These are phyloP conservation scores for Tricholoma sp. DNA, from an alignment of 768 basidiomycete species.

Conservation along the genomic window DNA sequence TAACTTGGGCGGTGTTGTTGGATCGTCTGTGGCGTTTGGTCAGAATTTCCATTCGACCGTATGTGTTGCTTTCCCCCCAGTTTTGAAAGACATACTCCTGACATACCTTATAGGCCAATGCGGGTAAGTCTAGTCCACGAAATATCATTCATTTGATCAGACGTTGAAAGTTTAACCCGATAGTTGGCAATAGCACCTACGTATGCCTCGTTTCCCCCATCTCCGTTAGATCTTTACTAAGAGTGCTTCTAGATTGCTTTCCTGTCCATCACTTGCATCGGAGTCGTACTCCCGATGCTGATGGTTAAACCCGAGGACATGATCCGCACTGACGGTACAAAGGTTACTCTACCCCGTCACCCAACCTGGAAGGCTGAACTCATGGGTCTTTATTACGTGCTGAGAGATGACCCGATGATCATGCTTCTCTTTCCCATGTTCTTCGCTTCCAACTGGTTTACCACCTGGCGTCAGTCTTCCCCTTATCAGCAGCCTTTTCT, in stretches of 20 bases:
- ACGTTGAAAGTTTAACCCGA: not conserved
- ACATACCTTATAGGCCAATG: constrained; percentile 27
- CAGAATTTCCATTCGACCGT: constrained; percentile 63
- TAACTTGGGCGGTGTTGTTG: too few species aligned
- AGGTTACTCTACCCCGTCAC: constrained; percentile 54
- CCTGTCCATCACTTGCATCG: constrained; percentile 65
- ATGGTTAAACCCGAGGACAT: constrained; percentile 73
- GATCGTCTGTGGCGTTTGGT: constrained; percentile 69
- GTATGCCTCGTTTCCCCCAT: constrained; percentile 36
- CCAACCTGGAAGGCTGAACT: constrained; percentile 79
- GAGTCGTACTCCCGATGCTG: constrained; percentile 57
- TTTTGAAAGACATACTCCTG: constrained; percentile 12
- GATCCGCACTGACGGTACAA: constrained; percentile 71
- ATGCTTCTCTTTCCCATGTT: constrained; percentile 23
- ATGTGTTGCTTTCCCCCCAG: constrained; percentile 19
- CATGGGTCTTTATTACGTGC: constrained; percentile 58
- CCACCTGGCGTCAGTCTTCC: constrained; percentile 68
- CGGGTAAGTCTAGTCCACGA: constrained; percentile 26
- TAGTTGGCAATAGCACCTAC: constrained; percentile 72
- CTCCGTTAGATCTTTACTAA: not conserved
- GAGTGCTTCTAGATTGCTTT: constrained; percentile 57
- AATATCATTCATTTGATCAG: not conserved
- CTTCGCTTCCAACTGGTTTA: constrained; percentile 38
- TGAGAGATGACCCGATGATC: constrained; percentile 68
- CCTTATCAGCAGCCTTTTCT: not conserved